phyloP scores from a whole-genome alignment of 1,284 basidiomycete species.

The Sanghuangporus baumii region DNA sequence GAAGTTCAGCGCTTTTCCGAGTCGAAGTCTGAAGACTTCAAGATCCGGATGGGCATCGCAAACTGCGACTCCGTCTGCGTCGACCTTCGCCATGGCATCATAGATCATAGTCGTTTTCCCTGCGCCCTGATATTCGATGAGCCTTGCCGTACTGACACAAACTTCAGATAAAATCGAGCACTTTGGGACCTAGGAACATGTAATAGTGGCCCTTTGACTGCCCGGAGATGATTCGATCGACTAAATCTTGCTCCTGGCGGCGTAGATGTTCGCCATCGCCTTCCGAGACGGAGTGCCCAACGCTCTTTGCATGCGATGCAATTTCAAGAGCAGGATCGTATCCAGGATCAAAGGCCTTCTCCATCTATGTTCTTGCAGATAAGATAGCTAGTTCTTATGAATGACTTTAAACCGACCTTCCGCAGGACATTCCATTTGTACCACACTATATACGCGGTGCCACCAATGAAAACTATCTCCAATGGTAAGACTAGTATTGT shows the following conservation, averaged over 20 bases:
- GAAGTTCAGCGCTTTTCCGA: constrained; percentile 77
- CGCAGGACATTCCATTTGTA: constrained; percentile 78
- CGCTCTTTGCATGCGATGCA: constrained; percentile 38
- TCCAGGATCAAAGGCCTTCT: constrained; percentile 56
- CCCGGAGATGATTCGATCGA: constrained; percentile 76
- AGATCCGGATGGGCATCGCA: constrained; percentile 60
- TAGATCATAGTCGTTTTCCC: constrained; percentile 79
- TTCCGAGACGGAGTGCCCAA: constrained; percentile 22
- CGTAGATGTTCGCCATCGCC: constrained; percentile 50
- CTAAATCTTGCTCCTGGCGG: constrained; percentile 66
- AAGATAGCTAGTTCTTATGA: not conserved
- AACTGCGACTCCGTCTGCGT: constrained; percentile 62
- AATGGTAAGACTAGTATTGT: not conserved
- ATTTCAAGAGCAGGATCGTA: constrained; percentile 79
- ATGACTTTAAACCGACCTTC: constrained; percentile 41
- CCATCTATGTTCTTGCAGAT: constrained; percentile 39
- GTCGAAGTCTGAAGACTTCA: constrained; percentile 72
- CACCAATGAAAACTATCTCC: constrained; percentile 56
- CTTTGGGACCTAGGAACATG: constrained; percentile 73
- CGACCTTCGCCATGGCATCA: constrained; percentile 68
- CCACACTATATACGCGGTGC: constrained; percentile 67
- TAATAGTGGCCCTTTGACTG: constrained; percentile 69
- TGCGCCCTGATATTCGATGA: constrained; percentile 36
- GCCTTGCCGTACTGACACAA: constrained; percentile 3
- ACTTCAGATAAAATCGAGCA: constrained; percentile 22